These are phyloP conservation scores for Trapa incisa DNA, from an alignment of 345 rosid genomes.

Conservation along the genomic window DNA sequence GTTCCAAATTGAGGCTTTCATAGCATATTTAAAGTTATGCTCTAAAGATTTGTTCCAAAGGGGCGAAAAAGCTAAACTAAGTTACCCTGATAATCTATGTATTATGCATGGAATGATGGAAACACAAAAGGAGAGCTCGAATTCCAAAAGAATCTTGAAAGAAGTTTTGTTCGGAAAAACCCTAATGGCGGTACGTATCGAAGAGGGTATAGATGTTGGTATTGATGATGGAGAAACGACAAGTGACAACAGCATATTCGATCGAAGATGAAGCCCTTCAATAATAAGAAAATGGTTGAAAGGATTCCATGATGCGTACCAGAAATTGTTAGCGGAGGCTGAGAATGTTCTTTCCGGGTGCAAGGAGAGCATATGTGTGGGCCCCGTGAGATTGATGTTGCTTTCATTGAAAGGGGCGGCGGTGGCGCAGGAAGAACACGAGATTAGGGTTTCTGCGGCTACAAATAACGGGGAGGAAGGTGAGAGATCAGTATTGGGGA, in stretches of 20 bases:
- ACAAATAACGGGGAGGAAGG: too few species aligned
- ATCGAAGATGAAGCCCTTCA: background rate
- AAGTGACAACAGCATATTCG: background rate
- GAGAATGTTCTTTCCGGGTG: background rate
- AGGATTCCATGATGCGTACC: background rate
- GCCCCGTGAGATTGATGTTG: slow-evolving; percentile 44
- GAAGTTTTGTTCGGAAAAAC: background rate
- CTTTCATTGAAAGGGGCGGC: slow-evolving; percentile 24
- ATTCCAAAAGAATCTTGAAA: too few species aligned
- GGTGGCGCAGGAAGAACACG: slow-evolving; percentile 14
- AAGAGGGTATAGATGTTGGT: background rate
- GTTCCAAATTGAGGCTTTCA: background rate
- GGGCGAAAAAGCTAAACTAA: background rate
- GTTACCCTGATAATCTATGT: background rate
- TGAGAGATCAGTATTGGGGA: slow-evolving; percentile 8
- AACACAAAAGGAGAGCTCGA: background rate
- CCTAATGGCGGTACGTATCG: background rate
- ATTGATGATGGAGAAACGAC: background rate
- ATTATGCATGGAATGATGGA: background rate
- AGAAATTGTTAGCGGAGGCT: background rate
- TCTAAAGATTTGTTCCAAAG: too few species aligned
- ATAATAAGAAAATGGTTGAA: background rate
- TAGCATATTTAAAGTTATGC: too few species aligned
- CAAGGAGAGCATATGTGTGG: slow-evolving; percentile 11
- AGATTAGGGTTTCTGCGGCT: slow-evolving; percentile 1